Percentiles rank a stretch among this genome's conserved stretches.
Conservation (phyloP, 495 filamentous ascomycete species). For the Xylaria longipes region DNA sequence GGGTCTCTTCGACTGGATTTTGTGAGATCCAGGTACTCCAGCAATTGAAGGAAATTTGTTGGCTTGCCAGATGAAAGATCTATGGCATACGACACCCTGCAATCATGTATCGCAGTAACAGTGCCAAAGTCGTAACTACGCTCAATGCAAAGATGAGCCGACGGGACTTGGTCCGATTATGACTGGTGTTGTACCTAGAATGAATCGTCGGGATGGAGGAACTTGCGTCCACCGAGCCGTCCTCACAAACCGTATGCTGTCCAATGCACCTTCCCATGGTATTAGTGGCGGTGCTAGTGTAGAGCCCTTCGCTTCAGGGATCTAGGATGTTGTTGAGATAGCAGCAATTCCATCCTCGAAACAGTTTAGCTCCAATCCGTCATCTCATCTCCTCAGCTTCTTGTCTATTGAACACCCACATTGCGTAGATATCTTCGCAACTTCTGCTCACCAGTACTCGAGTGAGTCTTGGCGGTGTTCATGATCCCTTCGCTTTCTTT, state of each 20-base stretch:
- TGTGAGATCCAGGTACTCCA: neutral
- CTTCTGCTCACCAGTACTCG: no score
- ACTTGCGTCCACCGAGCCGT: neutral
- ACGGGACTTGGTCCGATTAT: neutral
- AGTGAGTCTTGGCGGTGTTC: no score
- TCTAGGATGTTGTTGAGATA: neutral
- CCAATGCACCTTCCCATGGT: neutral
- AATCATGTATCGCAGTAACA: neutral
- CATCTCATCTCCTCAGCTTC: neutral
- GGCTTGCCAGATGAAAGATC: neutral
- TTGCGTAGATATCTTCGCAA: no score
- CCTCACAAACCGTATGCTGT: neutral
- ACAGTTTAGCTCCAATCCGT: neutral
- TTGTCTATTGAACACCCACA: no score
- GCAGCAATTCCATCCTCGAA: neutral
- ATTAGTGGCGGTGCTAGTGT: neutral
- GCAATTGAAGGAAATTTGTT: neutral
- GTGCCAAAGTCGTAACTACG: neutral
- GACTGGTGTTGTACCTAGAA: neutral
- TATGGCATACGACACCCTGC: neutral
- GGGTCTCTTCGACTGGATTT: neutral
- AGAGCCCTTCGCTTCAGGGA: neutral
- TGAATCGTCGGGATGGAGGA: neutral
- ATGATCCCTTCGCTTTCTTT: no score
- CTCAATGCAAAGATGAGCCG: neutral